Evolutionary conservation across 108 stramenopile species (phyloP).

Genomic region (Pseudonitzschia pungens): DNA sequence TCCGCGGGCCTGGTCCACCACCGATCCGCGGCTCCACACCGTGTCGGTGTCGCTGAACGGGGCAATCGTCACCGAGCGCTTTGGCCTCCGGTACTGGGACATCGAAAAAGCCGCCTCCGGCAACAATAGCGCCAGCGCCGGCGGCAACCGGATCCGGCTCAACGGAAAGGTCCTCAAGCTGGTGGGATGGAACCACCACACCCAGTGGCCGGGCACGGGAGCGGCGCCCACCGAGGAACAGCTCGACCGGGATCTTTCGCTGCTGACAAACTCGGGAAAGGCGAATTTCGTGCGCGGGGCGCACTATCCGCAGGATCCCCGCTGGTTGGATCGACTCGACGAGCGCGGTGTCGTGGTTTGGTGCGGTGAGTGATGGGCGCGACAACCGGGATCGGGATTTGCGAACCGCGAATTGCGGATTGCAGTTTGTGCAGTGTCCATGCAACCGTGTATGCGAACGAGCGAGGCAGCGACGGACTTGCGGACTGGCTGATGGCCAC

Average conservation of each 20-base stretch:
- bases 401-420: not conserved
- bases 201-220: slow-evolving; percentile 45
- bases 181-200: slow-evolving; percentile 52
- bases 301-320: slow-evolving; percentile 52
- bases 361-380: slow-evolving; percentile 10
- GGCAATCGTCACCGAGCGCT: slow-evolving; percentile 36
- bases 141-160: slow-evolving; percentile 24
- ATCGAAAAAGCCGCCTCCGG: not conserved
- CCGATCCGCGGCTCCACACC: slow-evolving; percentile 34
- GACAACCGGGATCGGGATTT: no score
- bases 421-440: no score
- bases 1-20: slow-evolving; percentile 37
- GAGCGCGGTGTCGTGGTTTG: slow-evolving; percentile 43
- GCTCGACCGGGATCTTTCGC: slow-evolving; percentile 29
- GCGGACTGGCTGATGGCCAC: no score
- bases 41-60: slow-evolving; percentile 28
- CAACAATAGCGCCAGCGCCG: no score
- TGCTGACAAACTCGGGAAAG: slow-evolving; percentile 21
- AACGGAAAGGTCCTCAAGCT: slow-evolving; percentile 45
- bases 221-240: slow-evolving; percentile 38
- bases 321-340: slow-evolving; percentile 48
- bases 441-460: no score
- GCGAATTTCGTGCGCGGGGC: slow-evolving; percentile 49
- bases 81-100: slow-evolving; percentile 38
- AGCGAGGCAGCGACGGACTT: no score